Percentiles rank a stretch among this genome's conserved stretches.
Conservation (phyloP, 768 basidiomycete genomes). For the Kwoniella shandongensis region DNA sequence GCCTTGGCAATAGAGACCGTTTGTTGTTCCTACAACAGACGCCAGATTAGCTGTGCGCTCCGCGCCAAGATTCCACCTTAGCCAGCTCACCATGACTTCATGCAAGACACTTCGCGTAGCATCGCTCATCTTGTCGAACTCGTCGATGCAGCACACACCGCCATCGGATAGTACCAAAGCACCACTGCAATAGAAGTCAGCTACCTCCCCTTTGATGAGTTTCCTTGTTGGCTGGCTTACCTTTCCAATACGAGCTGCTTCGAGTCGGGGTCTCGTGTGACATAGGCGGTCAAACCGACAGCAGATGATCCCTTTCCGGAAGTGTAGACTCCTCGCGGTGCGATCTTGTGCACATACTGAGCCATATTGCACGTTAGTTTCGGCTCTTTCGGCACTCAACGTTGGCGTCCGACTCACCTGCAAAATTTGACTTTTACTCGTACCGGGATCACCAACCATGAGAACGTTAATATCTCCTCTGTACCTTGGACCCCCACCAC, state of each 20-base stretch:
- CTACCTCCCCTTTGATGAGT: not conserved
- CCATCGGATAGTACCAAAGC: slow-evolving; percentile 62
- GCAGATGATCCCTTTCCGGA: slow-evolving; percentile 98
- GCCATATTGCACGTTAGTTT: not conserved
- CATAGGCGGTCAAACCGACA: slow-evolving; percentile 96
- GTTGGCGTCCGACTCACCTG: slow-evolving; percentile 60
- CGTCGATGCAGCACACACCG: slow-evolving; percentile 97
- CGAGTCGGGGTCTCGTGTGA: slow-evolving; percentile 95
- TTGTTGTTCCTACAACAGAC: slow-evolving; percentile 77
- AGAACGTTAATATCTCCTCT: slow-evolving; percentile 97
- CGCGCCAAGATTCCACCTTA: not conserved
- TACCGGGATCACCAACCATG: slow-evolving; percentile 97
- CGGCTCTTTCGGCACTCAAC: not conserved
- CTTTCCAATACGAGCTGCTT: slow-evolving; percentile 97
- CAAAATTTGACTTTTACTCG: slow-evolving; percentile 95
- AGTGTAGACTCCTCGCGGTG: slow-evolving; percentile 94
- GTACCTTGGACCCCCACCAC: slow-evolving; percentile 92
- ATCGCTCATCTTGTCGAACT: slow-evolving; percentile 69
- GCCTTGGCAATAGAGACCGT: slow-evolving; percentile 99
- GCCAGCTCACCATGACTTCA: slow-evolving; percentile 57
- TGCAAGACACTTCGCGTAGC: slow-evolving; percentile 58
- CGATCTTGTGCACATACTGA: slow-evolving; percentile 98
- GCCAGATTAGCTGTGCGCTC: not conserved
- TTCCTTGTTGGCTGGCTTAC: too few species aligned
- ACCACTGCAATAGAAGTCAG: slow-evolving; percentile 15